phyloP scores from a whole-genome alignment of 371 early-diverging fungal species.

The Actinomucor elegans region DNA sequence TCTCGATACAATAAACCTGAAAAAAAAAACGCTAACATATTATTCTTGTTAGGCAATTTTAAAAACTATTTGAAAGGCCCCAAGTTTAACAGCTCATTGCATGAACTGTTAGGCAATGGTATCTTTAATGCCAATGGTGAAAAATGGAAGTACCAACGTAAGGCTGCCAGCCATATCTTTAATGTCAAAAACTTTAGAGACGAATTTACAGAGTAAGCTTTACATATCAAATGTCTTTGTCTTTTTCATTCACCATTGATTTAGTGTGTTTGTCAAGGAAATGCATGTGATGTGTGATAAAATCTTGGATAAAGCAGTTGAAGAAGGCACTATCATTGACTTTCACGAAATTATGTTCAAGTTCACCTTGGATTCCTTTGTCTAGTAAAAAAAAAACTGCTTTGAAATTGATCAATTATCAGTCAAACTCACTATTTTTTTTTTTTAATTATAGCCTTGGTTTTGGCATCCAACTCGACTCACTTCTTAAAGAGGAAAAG shows the following conservation, averaged over 20 bases:
- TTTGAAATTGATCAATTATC: not conserved
- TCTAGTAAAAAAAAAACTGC: conserved; percentile 32
- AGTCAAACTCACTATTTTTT: not conserved
- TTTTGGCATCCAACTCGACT: conserved; percentile 35
- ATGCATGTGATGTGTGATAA: conserved; percentile 23
- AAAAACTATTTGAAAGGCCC: conserved; percentile 61
- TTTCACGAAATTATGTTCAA: conserved; percentile 46
- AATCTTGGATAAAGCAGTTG: conserved; percentile 30
- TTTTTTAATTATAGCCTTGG: conserved; percentile 27
- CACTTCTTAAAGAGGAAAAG: conserved; percentile 21
- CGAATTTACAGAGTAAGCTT: conserved; percentile 49
- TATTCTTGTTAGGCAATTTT: conserved; percentile 42
- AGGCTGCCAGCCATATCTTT: conserved; percentile 70
- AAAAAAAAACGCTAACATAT: not conserved
- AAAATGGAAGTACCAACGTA: conserved; percentile 67
- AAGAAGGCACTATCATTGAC: conserved; percentile 26
- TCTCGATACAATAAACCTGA: not conserved
- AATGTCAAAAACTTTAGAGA: conserved; percentile 73
- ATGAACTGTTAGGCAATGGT: conserved; percentile 66
- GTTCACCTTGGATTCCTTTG: conserved; percentile 61
- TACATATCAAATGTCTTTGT: no score
- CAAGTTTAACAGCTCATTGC: conserved; percentile 26
- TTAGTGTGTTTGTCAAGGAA: conserved; percentile 52
- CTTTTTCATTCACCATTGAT: not conserved
- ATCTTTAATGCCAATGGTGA: conserved; percentile 75